These are phyloP conservation scores for Xylariaceae sp. DNA, from an alignment of 2,329 filamentous ascomycete genomes.

Conservation along the genomic window DNA sequence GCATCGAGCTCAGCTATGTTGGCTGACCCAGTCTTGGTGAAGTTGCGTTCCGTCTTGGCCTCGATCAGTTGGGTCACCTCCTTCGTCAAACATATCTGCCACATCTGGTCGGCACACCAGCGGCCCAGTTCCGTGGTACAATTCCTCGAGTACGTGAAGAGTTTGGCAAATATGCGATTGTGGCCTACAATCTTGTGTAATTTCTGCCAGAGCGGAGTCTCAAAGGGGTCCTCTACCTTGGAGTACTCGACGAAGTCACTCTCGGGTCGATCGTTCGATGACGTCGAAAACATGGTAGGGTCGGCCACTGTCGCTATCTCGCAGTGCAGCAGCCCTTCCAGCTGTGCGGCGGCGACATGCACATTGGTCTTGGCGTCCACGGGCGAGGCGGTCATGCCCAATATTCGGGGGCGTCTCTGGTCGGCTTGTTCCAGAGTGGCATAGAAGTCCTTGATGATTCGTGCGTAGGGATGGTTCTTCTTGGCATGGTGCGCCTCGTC, in stretches of 20 bases:
- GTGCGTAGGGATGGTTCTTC: constrained; percentile 83
- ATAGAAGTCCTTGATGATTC: constrained; percentile 86
- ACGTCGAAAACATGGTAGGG: constrained; percentile 47
- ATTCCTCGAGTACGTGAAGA: constrained; percentile 52
- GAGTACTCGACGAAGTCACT: constrained; percentile 52
- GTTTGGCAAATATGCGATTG: constrained; percentile 41
- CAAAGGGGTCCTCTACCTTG: constrained; percentile 39
- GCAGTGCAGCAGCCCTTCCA: constrained; percentile 72
- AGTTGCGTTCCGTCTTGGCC: constrained; percentile 40
- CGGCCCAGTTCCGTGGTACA: constrained; percentile 62
- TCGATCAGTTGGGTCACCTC: constrained; percentile 55
- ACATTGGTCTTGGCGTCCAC: constrained; percentile 77
- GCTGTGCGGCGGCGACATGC: constrained; percentile 57
- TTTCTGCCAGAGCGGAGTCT: constrained; percentile 56
- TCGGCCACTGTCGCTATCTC: constrained; percentile 68
- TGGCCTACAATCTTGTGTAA: constrained; percentile 39
- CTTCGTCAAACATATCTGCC: constrained; percentile 62
- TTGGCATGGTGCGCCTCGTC: constrained; percentile 97
- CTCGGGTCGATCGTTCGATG: constrained; percentile 46
- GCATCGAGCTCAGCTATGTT: constrained; percentile 15
- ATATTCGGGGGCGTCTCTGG: constrained; percentile 60
- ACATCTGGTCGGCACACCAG: constrained; percentile 81
- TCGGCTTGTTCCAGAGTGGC: constrained; percentile 34
- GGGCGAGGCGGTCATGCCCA: constrained; percentile 96
- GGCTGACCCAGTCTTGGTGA: constrained; percentile 21